Percentiles rank a stretch among this genome's conserved stretches.
Evolutionary conservation across 139 green algal genomes (phyloP).

Genomic region (Haematococcus lacustris): DNA sequence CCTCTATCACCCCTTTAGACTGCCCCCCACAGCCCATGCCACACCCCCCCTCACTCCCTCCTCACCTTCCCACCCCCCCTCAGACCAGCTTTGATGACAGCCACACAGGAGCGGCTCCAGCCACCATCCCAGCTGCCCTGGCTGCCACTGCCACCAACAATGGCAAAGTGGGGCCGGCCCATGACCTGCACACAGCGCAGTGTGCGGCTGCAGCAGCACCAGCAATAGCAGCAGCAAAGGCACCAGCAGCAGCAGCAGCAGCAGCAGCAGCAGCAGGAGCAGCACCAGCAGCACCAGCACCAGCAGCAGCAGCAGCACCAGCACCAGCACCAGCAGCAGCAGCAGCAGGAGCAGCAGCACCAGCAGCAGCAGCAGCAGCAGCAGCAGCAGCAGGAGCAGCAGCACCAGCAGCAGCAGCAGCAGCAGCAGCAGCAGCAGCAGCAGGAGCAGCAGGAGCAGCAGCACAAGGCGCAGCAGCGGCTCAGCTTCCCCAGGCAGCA

Average conservation of each 20-base stretch:
- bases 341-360: conserved; percentile 10
- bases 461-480: neutral
- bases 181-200: too few species aligned
- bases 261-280: conserved; percentile 1
- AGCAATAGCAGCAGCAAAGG: too few species aligned
- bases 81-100: too few species aligned
- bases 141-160: too few species aligned
- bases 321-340: conserved; percentile 12
- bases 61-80: too few species aligned
- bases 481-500: neutral
- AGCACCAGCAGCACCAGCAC: neutral
- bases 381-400: conserved; percentile 1
- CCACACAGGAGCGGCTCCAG: too few species aligned
- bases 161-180: too few species aligned
- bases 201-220: neutral
- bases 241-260: conserved; percentile 11
- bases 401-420: neutral
- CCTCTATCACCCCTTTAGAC: too few species aligned
- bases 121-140: too few species aligned
- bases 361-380: conserved; percentile 3
- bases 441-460: neutral
- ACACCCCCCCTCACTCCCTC: too few species aligned
- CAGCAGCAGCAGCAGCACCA: conserved; percentile 1
- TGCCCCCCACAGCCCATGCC: too few species aligned
- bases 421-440: neutral